Evolutionary conservation across 2,329 filamentous ascomycete genomes (phyloP).

Genomic region (Cladobotryum protrusum): DNA sequence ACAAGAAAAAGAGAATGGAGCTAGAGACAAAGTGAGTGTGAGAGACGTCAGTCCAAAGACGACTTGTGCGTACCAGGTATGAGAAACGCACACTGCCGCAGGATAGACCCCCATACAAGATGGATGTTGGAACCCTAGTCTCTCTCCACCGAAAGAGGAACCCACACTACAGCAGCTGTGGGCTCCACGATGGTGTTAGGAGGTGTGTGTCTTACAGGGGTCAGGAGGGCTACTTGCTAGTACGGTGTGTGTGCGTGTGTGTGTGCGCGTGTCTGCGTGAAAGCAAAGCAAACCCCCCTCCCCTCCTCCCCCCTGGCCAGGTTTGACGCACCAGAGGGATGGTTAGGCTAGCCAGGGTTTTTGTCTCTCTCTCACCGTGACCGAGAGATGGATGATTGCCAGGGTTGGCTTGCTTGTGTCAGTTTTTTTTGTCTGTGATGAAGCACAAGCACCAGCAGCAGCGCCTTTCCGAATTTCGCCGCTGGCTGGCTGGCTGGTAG

Average conservation of each 20-base stretch:
- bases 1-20: too few species aligned
- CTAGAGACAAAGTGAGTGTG: too few species aligned
- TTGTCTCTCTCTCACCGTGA: background rate
- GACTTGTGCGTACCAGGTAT: too few species aligned
- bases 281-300: background rate
- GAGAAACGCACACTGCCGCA: too few species aligned
- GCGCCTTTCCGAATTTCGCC: background rate
- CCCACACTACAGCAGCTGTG: background rate
- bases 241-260: too few species aligned
- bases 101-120: background rate
- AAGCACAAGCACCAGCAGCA: background rate
- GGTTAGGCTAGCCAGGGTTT: conserved; percentile 1
- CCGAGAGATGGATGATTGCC: background rate
- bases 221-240: too few species aligned
- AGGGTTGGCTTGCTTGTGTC: background rate
- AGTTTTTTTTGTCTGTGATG: conserved; percentile 2
- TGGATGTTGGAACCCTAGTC: background rate
- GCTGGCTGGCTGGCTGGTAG: too few species aligned
- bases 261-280: background rate
- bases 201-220: background rate
- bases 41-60: too few species aligned
- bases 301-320: background rate
- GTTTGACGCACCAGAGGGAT: conserved; percentile 9
- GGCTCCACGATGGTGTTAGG: background rate
- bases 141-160: background rate